Evolutionary conservation across 805 yeast genomes (phyloP), one percentile per base, ranked within the genome.

Genomic region (Monosporozyma solicola): DNA sequence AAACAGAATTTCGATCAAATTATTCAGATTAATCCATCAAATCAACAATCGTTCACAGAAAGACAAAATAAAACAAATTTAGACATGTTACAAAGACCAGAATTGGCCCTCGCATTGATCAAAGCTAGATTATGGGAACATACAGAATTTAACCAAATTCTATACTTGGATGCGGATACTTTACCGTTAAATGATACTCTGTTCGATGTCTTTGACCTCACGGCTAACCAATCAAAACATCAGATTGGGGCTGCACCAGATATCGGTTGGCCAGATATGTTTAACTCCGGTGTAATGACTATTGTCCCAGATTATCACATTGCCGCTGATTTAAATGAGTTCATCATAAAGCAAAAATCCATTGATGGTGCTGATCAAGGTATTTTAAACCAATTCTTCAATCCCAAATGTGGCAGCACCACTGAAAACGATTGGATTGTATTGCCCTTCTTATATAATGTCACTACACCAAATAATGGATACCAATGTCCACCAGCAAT

Each of bases 311-410:
- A 73, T 58, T 41, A 56, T 1, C 55, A 58, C 0, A 75, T 74
- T 22, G 83, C 72, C 58, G 55, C 65, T 3, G 69, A 71, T 33
- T 72, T 89, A 48, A 55, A 65, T 29, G 48, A 57, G 2, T 67
- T 68, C 33, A 64, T 71, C 16, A 51, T 54, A 2, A 44, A 54
- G 11, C 56, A 57, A 11, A 60, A 60, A 13, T 72, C 82, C 1
- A 87, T 88, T 60, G 97, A 90, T 68, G 96, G 96, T 44, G 92
- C 95, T 2, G 97, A 90, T 69, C 97, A 90, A 68, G 97, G 97
- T 11, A 73, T 90, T 39, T 73, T 90, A 57, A 90, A 90, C 67
- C 87, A 86, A 62, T 84, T 78, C 61, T 88, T 87, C 65, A 68
- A 67, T 48, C 64, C 61, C 2, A 53, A 52, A n/a, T 67, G 69